Evolutionary conservation across 1,139 yeast genomes (phyloP).

Genomic region (Spathaspora jeffriesii): DNA sequence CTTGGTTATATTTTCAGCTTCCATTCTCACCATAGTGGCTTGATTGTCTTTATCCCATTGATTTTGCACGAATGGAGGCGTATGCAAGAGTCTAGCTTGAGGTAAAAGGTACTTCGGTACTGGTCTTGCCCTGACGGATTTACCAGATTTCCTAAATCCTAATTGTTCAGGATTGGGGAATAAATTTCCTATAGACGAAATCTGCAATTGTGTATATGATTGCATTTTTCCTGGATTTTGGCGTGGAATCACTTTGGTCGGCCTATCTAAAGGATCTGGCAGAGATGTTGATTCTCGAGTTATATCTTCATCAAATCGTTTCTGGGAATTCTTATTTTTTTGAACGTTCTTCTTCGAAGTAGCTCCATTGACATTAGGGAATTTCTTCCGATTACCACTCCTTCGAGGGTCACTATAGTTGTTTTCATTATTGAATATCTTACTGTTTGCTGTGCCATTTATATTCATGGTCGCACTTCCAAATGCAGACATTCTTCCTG

Average conservation of each 20-base stretch:
- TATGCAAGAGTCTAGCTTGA: constrained; percentile 37
- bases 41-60: constrained; percentile 46
- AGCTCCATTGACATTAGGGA: constrained; percentile 6
- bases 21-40: constrained; percentile 37
- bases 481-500: constrained; percentile 23
- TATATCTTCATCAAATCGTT: constrained; percentile 5
- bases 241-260: constrained; percentile 22
- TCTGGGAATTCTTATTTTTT: constrained; percentile 4
- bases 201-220: constrained; percentile 21
- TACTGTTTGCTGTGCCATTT: constrained; percentile 13
- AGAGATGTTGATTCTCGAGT: neutral
- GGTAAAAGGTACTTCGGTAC: constrained; percentile 36
- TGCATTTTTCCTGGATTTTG: constrained; percentile 22
- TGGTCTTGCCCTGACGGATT: constrained; percentile 22
- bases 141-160: constrained; percentile 23
- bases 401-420: constrained; percentile 21
- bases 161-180: constrained; percentile 25
- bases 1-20: constrained; percentile 26
- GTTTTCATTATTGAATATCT: constrained; percentile 7
- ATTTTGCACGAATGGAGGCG: constrained; percentile 35
- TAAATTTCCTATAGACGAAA: constrained; percentile 28
- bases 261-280: constrained; percentile 18
- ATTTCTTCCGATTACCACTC: constrained; percentile 14
- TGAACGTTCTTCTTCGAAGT: constrained; percentile 2
- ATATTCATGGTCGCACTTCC: constrained; percentile 13